Percentiles rank a stretch among this genome's conserved stretches.
Evolutionary conservation across 1,284 basidiomycete species (phyloP).

Genomic region (Naganishia liquefaciens): DNA sequence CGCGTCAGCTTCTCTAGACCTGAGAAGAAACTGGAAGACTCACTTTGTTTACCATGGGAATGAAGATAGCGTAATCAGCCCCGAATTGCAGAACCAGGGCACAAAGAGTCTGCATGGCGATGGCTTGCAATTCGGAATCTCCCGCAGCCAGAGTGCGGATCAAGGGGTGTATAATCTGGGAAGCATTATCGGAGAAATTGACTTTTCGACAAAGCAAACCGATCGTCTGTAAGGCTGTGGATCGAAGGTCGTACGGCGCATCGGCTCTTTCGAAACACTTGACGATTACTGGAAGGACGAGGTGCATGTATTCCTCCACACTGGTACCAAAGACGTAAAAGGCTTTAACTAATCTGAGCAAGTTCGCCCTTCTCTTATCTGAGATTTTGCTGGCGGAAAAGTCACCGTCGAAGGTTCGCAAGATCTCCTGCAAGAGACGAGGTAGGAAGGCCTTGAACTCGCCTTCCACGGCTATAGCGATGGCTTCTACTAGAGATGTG

Average conservation of each 20-base stretch:
- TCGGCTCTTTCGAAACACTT: constrained; percentile 85
- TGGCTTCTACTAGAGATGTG: constrained; percentile 87
- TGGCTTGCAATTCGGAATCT: constrained; percentile 74
- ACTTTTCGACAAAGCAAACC: constrained; percentile 88
- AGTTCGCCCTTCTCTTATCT: constrained; percentile 85
- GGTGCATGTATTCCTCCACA: constrained; percentile 96
- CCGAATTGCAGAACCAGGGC: constrained; percentile 91
- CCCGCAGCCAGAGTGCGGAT: constrained; percentile 81
- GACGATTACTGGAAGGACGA: constrained; percentile 93
- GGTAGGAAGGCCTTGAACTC: constrained; percentile 99
- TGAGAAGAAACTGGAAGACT: constrained; percentile 34
- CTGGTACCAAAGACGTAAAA: constrained; percentile 94
- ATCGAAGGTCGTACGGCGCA: constrained; percentile 72
- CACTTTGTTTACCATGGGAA: constrained; percentile 95
- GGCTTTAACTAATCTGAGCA: constrained; percentile 73
- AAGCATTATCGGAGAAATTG: constrained; percentile 98
- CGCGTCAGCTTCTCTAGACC: constrained; percentile 4
- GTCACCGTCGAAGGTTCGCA: constrained; percentile 86
- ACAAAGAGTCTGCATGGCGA: constrained; percentile 92
- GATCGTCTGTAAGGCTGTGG: constrained; percentile 86
- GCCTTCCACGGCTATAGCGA: constrained; percentile 93
- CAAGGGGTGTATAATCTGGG: constrained; percentile 93
- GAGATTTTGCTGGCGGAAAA: constrained; percentile 54
- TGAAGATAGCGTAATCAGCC: constrained; percentile 94
- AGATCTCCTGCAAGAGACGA: constrained; percentile 81